A percentile compares a stretch with the other conserved stretches of the same genome.
Conservation (phyloP, 1,139 yeast genomes). For the Pichia sp. region DNA sequence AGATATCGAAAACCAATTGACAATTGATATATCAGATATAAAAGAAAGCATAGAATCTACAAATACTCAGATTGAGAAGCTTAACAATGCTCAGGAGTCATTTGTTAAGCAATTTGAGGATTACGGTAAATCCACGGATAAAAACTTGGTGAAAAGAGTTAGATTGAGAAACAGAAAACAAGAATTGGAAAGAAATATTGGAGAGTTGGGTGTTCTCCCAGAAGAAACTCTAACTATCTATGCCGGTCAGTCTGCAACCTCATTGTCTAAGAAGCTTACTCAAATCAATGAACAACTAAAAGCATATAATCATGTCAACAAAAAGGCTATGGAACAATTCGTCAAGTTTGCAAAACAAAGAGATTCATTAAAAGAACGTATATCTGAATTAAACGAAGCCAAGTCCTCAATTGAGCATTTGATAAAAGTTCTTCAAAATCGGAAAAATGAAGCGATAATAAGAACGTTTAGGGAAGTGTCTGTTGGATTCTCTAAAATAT, state of each 20-base stretch:
- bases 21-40: slow-evolving; percentile 2
- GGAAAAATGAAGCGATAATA: slow-evolving; percentile 80
- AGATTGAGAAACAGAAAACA: slow-evolving; percentile 59
- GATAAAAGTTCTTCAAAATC: slow-evolving; percentile 65
- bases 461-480: slow-evolving; percentile 77
- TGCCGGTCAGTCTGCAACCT: slow-evolving; percentile 42
- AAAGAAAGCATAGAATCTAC: slow-evolving; percentile 36
- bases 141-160: slow-evolving; percentile 59
- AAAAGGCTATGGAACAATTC: slow-evolving; percentile 86
- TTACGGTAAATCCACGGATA: slow-evolving; percentile 63
- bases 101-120: slow-evolving; percentile 56
- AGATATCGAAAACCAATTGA: slow-evolving; percentile 38
- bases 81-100: slow-evolving; percentile 54
- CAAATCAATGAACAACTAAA: slow-evolving; percentile 54
- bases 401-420: slow-evolving; percentile 68
- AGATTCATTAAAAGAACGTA: slow-evolving; percentile 59
- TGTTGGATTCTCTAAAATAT: slow-evolving; percentile 64
- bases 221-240: slow-evolving; percentile 70
- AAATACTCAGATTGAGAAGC: slow-evolving; percentile 42
- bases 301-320: slow-evolving; percentile 74
- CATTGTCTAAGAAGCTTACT: slow-evolving; percentile 53
- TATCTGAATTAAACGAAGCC: slow-evolving; percentile 66
- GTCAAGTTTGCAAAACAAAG: slow-evolving; percentile 69
- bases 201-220: slow-evolving; percentile 82
- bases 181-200: slow-evolving; percentile 66